Evolutionary conservation across 371 early-diverging fungal genomes (phyloP).

Genomic region (Dipsacomyces acuminosporus): DNA sequence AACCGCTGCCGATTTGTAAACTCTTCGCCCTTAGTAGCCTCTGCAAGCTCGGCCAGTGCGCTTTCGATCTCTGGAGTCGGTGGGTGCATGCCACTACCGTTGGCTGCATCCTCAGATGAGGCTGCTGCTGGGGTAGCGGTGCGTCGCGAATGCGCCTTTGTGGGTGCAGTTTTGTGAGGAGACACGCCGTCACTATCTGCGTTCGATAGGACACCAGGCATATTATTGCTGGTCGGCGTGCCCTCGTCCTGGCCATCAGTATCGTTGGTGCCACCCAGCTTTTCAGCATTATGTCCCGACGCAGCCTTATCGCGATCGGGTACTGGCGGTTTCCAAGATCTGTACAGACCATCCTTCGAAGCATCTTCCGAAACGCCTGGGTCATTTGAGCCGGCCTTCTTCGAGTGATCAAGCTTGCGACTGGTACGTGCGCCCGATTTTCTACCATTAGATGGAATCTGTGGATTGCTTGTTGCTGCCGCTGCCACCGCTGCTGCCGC

Average conservation of each 20-base stretch:
- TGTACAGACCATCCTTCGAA: slow-evolving; percentile 5
- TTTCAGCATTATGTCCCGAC: not conserved
- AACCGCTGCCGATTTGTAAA: slow-evolving; percentile 48
- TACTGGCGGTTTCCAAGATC: slow-evolving; percentile 21
- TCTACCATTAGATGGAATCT: slow-evolving; percentile 39
- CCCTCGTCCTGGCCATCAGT: not conserved
- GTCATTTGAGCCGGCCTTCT: too few relatives aligned
- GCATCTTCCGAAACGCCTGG: too few relatives aligned
- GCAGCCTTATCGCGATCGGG: slow-evolving; percentile 29
- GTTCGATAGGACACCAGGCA: not conserved
- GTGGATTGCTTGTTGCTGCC: slow-evolving; percentile 5
- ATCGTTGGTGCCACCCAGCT: too few relatives aligned
- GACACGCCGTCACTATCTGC: not conserved
- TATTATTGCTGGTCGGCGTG: not conserved
- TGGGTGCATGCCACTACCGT: slow-evolving; percentile 15
- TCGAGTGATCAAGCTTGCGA: slow-evolving; percentile 32
- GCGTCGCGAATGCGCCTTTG: too few relatives aligned
- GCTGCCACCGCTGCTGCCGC: not conserved
- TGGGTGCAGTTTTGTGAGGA: not conserved
- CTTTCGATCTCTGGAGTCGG: slow-evolving; percentile 37
- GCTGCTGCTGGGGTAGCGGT: too few relatives aligned
- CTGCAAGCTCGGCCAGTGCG: slow-evolving; percentile 32
- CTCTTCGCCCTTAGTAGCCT: slow-evolving; percentile 27
- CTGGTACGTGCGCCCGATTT: slow-evolving; percentile 42
- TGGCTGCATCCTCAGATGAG: slow-evolving; percentile 17